Conservation (phyloP, 768 basidiomycete species). For the Termitomyces heimii region DNA sequence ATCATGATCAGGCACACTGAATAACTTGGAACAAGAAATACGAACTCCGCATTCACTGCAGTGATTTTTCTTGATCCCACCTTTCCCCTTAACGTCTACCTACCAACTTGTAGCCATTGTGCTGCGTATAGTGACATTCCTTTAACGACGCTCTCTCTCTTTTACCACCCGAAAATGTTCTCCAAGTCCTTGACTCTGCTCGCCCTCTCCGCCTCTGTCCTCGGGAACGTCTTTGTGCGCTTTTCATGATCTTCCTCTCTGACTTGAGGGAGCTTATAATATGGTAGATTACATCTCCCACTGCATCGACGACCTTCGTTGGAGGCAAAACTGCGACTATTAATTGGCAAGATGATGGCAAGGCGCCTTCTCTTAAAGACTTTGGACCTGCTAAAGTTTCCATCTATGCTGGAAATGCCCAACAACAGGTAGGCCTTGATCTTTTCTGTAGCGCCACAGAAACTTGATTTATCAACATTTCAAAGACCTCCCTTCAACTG, state of each 20-base stretch:
- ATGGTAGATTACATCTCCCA: slow-evolving; percentile 55
- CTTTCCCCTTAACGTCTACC: slow-evolving; percentile 1
- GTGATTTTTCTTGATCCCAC: not conserved
- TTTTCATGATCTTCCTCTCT: slow-evolving; percentile 10
- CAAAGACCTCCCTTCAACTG: slow-evolving; percentile 49
- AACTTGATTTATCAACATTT: not conserved
- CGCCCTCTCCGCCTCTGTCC: slow-evolving; percentile 44
- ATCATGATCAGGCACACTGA: not conserved
- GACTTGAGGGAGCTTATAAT: too few relatives aligned
- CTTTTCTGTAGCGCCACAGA: not conserved
- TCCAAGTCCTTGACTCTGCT: slow-evolving; percentile 40
- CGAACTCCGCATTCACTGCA: slow-evolving; percentile 17
- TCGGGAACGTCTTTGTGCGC: slow-evolving; percentile 55
- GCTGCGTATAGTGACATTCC: slow-evolving; percentile 26
- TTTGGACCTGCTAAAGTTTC: slow-evolving; percentile 50
- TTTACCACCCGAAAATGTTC: slow-evolving; percentile 39
- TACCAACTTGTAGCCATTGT: slow-evolving; percentile 14
- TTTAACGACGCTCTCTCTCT: slow-evolving; percentile 29
- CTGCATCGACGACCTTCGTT: slow-evolving; percentile 34
- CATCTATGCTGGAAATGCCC: slow-evolving; percentile 59
- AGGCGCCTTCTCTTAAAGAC: slow-evolving; percentile 36
- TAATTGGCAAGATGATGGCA: slow-evolving; percentile 54
- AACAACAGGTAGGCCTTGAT: slow-evolving; percentile 45
- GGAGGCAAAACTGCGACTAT: slow-evolving; percentile 47
- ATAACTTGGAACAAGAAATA: not conserved